Evolutionary conservation across 306 rosid genomes (phyloP).

Genomic region (Malus fusca): DNA sequence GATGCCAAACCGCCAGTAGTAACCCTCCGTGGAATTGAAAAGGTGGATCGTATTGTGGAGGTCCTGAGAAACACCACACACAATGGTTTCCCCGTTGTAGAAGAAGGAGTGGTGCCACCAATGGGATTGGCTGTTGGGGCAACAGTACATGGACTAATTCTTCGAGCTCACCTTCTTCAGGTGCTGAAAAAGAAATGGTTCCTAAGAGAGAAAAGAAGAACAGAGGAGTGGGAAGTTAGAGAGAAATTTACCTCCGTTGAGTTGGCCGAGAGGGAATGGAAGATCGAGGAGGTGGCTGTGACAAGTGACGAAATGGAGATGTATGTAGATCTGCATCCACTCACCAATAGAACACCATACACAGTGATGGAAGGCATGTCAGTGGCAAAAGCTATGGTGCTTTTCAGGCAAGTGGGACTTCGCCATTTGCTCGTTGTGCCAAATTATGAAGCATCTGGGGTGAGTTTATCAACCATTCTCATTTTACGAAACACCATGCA

Average conservation of each 20-base stretch:
- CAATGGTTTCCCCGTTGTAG: conserved; percentile 76
- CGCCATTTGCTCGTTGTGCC: conserved; percentile 88
- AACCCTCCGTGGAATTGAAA: conserved; percentile 60
- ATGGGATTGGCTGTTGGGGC: conserved; percentile 35
- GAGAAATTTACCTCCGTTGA: conserved; percentile 77
- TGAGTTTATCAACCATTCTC: conserved; percentile 28
- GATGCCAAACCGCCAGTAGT: conserved; percentile 70
- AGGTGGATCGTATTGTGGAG: conserved; percentile 64
- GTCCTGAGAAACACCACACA: conserved; percentile 74
- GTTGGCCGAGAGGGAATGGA: conserved; percentile 64
- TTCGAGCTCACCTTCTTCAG: conserved; percentile 74
- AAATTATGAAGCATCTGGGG: conserved; percentile 66
- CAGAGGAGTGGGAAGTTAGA: conserved; percentile 85
- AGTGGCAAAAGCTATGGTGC: conserved; percentile 79
- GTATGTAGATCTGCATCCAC: conserved; percentile 86
- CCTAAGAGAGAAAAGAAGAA: conserved; percentile 57
- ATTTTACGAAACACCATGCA: not conserved
- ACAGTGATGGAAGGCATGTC: conserved; percentile 73
- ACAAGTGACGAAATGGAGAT: conserved; percentile 71
- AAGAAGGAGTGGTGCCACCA: conserved; percentile 40
- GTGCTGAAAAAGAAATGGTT: conserved; percentile 81
- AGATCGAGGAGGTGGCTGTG: conserved; percentile 68
- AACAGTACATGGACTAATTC: conserved; percentile 67
- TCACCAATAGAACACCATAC: conserved; percentile 72
- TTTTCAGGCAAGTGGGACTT: conserved; percentile 77